A percentile compares a stretch with the other conserved stretches of the same genome.
Conservation (phyloP, 2,329 filamentous ascomycete species). For the Penicillium sp. region DNA sequence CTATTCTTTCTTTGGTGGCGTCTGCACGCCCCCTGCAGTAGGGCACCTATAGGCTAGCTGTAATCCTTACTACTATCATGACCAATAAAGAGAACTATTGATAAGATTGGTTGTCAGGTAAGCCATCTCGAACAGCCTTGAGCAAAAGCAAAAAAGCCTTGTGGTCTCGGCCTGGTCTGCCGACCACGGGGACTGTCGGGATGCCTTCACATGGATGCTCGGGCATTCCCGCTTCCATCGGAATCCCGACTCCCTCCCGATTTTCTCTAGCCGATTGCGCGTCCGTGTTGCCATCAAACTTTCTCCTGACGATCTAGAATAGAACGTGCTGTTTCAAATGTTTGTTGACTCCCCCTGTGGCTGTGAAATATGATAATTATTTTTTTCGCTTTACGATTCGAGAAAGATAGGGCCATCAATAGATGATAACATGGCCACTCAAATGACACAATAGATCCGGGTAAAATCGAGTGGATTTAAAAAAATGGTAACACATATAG, state of each 20-base stretch:
- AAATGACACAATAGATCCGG: background rate
- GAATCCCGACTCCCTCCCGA: conserved; percentile 23
- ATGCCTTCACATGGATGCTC: conserved; percentile 12
- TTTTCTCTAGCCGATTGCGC: conserved; percentile 12
- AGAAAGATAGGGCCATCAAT: background rate
- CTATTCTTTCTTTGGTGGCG: background rate
- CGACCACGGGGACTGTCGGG: conserved; percentile 19
- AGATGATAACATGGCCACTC: background rate
- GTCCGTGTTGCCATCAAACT: conserved; percentile 7
- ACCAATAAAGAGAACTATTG: background rate
- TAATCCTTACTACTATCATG: background rate
- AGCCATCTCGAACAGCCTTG: background rate
- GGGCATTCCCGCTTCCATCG: conserved; percentile 22
- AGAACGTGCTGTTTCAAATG: background rate
- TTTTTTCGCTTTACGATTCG: background rate
- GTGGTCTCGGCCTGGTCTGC: conserved; percentile 13
- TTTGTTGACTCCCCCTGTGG: background rate
- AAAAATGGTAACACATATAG: background rate
- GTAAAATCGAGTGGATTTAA: background rate
- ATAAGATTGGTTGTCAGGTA: background rate
- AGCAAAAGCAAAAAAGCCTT: background rate
- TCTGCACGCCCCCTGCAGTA: background rate
- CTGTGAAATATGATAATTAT: too few relatives aligned
- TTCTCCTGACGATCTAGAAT: conserved; percentile 10
- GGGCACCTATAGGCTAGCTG: background rate